A percentile compares a stretch with the other conserved stretches of the same genome.
Evolutionary conservation across 495 filamentous ascomycete species (phyloP).

Genomic region (Friedmanniomyces endolithicus): DNA sequence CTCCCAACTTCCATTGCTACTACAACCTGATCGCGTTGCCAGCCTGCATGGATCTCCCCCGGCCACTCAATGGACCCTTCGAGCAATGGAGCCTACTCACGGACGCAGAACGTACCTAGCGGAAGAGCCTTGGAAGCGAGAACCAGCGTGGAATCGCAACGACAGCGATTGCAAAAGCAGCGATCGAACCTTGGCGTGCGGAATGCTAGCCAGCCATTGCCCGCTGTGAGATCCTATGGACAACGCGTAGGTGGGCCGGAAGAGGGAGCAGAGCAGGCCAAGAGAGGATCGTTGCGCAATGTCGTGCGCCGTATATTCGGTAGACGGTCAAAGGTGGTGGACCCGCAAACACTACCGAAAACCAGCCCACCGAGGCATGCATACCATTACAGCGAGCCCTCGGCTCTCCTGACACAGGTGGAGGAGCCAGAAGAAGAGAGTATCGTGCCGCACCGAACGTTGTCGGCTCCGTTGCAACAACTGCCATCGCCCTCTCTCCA

Average conservation of each 20-base stretch:
- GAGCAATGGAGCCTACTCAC: conserved; percentile 9
- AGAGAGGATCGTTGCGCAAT: conserved; percentile 20
- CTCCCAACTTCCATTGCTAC: background rate
- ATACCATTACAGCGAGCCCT: conserved; percentile 13
- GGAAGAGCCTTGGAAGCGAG: conserved; percentile 1
- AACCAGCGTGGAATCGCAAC: conserved; percentile 5
- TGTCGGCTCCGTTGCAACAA: conserved; percentile 15
- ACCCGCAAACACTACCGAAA: background rate
- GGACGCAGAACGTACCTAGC: conserved; percentile 3
- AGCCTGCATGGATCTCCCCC: conserved; percentile 9
- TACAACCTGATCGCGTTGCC: background rate
- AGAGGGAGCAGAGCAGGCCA: background rate
- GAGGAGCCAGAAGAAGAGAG: background rate
- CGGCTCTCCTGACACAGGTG: background rate
- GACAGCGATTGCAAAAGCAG: conserved; percentile 11
- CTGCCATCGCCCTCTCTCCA: conserved; percentile 6
- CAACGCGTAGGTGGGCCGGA: background rate
- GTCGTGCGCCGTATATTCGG: conserved; percentile 21
- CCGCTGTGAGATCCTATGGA: background rate
- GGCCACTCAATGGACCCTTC: conserved; percentile 8
- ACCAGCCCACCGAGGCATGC: conserved; percentile 16
- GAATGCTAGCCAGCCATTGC: conserved; percentile 4
- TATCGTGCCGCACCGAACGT: conserved; percentile 9
- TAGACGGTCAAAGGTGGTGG: conserved; percentile 10
- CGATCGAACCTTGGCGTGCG: conserved; percentile 1